Conservation (phyloP, 2,329 filamentous ascomycete species). For the Trichoderma sp. region DNA sequence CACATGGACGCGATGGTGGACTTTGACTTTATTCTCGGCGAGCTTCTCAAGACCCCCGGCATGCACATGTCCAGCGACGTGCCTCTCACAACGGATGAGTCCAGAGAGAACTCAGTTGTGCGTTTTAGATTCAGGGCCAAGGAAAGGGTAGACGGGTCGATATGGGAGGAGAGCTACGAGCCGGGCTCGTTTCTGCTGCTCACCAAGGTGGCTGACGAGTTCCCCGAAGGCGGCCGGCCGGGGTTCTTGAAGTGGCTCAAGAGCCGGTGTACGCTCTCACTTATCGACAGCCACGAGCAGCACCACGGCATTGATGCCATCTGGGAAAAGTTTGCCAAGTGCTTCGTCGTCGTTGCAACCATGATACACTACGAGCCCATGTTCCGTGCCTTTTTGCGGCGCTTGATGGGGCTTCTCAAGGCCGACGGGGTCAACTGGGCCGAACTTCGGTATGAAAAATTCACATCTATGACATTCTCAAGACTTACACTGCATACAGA, state of each 20-base stretch:
- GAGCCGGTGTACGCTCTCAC: conserved; percentile 66
- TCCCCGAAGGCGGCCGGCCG: conserved; percentile 66
- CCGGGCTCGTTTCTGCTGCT: conserved; percentile 57
- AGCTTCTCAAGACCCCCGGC: conserved; percentile 67
- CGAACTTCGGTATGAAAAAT: conserved; percentile 58
- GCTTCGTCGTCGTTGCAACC: conserved; percentile 70
- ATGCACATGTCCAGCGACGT: conserved; percentile 67
- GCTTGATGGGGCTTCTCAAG: conserved; percentile 68
- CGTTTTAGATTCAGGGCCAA: conserved; percentile 59
- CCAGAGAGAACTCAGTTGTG: conserved; percentile 54
- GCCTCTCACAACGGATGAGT: conserved; percentile 52
- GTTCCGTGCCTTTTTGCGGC: conserved; percentile 70
- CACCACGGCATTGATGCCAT: conserved; percentile 80
- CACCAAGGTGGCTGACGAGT: conserved; percentile 65
- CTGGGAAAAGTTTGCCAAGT: conserved; percentile 76
- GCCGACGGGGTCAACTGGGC: conserved; percentile 82
- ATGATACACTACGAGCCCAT: conserved; percentile 90
- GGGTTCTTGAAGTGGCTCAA: conserved; percentile 79
- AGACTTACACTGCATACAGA: conserved; percentile 34
- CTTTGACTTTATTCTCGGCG: conserved; percentile 72
- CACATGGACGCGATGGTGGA: conserved; percentile 92
- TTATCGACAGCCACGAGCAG: conserved; percentile 71
- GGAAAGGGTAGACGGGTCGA: conserved; percentile 44
- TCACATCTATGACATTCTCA: background rate
- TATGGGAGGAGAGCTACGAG: conserved; percentile 67